Conservation (phyloP, 108 stramenopile genomes). For the Skeletonema grethae region DNA sequence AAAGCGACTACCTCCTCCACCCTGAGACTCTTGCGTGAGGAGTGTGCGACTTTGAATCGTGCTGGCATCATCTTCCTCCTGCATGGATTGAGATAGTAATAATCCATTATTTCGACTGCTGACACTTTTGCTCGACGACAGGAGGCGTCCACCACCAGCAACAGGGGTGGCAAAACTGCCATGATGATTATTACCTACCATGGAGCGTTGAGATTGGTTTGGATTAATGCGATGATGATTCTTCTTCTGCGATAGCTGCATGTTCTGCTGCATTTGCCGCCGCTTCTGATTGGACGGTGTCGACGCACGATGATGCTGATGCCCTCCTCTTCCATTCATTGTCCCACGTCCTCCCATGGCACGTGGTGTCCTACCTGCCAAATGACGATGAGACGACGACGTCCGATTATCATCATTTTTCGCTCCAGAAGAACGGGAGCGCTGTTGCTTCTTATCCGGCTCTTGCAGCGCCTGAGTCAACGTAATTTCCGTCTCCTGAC, state of each 20-base stretch:
- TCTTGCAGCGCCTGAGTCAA: neutral
- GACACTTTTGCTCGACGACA: neutral
- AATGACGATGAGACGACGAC: neutral
- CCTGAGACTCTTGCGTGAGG: slow-evolving; percentile 4
- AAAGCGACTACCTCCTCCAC: neutral
- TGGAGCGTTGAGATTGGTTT: neutral
- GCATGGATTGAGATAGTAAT: neutral
- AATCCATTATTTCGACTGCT: neutral
- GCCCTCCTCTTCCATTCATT: neutral
- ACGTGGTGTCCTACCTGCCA: slow-evolving; percentile 1
- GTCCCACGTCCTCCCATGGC: neutral
- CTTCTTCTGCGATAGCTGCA: neutral
- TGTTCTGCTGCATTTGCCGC: neutral
- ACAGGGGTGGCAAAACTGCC: neutral
- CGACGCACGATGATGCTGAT: neutral
- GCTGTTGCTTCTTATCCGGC: neutral
- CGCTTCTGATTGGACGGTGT: slow-evolving; percentile 4
- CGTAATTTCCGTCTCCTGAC: slow-evolving; percentile 1
- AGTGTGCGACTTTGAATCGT: slow-evolving; percentile 4
- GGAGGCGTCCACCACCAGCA: neutral
- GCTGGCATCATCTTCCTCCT: neutral
- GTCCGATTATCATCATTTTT: neutral
- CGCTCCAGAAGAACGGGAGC: neutral
- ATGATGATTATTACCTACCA: neutral
- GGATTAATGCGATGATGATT: neutral